phyloP scores from a whole-genome alignment of 805 yeast genomes.

The Wickerhamomyces rabaulensis region DNA sequence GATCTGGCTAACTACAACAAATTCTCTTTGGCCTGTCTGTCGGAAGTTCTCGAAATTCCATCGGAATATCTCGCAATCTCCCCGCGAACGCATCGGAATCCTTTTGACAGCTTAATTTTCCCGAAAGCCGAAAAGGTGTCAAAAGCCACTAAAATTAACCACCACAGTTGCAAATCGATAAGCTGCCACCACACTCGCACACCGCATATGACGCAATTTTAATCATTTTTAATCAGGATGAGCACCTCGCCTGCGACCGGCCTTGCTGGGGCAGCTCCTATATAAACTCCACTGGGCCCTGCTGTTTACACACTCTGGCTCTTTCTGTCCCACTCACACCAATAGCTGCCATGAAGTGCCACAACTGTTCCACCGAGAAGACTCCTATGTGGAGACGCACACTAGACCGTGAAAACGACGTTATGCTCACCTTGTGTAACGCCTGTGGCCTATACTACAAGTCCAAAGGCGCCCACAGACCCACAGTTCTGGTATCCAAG shows the following conservation, averaged over 20 bases:
- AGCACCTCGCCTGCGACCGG: not conserved
- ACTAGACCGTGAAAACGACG: conserved; percentile 60
- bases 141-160: not conserved
- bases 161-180: not conserved
- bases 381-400: conserved; percentile 83
- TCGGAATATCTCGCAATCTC: not conserved
- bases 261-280: too few species aligned
- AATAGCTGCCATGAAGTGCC: conserved; percentile 7
- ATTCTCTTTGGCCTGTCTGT: not conserved
- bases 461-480: conserved; percentile 71
- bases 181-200: not conserved
- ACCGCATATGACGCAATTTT: not conserved
- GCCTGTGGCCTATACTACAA: conserved; percentile 79
- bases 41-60: not conserved
- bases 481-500: conserved; percentile 49
- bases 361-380: conserved; percentile 71
- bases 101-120: not conserved
- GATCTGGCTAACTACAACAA: not conserved
- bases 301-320: not conserved
- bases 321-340: not conserved
- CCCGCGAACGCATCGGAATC: not conserved
- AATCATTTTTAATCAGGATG: not conserved
- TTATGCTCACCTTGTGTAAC: conserved; percentile 68
- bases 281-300: not conserved
- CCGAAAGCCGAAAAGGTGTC: not conserved